phyloP scores from a whole-genome alignment of 352 stramenopile species.

The Pythium aphanidermatum region DNA sequence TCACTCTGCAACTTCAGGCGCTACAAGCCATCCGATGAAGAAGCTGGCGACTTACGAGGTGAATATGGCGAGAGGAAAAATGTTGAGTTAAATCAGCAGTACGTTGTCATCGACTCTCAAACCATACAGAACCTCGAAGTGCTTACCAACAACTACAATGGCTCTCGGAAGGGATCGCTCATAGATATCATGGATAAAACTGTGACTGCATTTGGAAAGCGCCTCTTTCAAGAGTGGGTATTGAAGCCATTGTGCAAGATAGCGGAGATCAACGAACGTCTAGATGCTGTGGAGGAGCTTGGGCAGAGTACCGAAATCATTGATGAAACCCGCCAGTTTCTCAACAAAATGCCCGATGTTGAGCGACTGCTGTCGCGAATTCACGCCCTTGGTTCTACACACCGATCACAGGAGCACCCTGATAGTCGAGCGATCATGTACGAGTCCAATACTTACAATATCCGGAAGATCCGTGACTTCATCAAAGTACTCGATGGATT shows the following conservation, averaged over 20 bases:
- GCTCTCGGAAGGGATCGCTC: constrained; percentile 87
- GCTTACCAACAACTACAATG: constrained; percentile 88
- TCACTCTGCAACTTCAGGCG: constrained; percentile 70
- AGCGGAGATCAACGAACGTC: constrained; percentile 92
- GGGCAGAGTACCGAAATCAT: constrained; percentile 61
- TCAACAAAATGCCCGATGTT: constrained; percentile 93
- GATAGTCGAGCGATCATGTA: constrained; percentile 98
- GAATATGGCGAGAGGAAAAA: constrained; percentile 21
- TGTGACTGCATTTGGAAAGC: constrained; percentile 92
- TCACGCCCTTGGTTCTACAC: constrained; percentile 90
- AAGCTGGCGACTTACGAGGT: constrained; percentile 11
- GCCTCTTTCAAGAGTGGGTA: constrained; percentile 96
- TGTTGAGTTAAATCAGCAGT: constrained; percentile 67
- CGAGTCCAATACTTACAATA: constrained; percentile 95
- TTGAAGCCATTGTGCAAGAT: constrained; percentile 94
- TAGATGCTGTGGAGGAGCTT: constrained; percentile 96
- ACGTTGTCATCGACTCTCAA: constrained; percentile 94
- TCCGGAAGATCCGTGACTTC: constrained; percentile 95
- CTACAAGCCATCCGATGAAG: constrained; percentile 77
- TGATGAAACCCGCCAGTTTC: constrained; percentile 74
- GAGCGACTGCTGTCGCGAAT: constrained; percentile 95
- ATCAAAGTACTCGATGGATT: constrained; percentile 90
- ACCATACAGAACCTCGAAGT: constrained; percentile 98
- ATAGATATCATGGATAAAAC: constrained; percentile 89
- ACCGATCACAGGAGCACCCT: constrained; percentile 87